These are phyloP conservation scores for Scheffersomyces cryptocercus DNA, from an alignment of 1,139 yeast species.

Conservation along the genomic window DNA sequence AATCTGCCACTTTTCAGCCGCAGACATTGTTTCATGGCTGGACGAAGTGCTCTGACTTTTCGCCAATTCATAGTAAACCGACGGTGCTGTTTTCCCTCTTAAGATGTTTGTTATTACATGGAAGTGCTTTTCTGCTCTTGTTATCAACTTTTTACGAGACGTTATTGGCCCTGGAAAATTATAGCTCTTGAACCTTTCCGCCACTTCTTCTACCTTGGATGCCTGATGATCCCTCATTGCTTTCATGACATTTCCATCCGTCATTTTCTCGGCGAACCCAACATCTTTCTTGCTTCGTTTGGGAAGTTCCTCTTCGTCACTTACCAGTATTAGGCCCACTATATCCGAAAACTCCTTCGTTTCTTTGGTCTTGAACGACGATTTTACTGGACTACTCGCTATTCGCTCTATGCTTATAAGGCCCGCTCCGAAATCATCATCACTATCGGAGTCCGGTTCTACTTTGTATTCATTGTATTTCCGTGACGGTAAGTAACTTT, in stretches of 20 bases:
- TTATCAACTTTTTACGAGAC: constrained; percentile 23
- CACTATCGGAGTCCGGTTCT: too few species aligned
- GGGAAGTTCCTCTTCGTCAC: constrained; percentile 3
- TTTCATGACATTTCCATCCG: constrained; percentile 10
- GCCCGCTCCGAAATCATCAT: too few species aligned
- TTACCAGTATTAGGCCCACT: constrained; percentile 3
- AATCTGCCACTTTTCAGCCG: constrained; percentile 46
- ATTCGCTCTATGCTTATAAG: too few species aligned
- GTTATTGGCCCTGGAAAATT: constrained; percentile 28
- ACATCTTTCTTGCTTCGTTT: constrained; percentile 1
- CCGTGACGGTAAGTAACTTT: too few species aligned
- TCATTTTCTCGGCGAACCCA: constrained; percentile 7
- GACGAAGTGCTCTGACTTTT: constrained; percentile 37
- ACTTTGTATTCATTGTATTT: too few species aligned
- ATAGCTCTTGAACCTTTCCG: constrained; percentile 20
- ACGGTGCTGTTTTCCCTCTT: constrained; percentile 37
- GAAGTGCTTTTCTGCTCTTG: constrained; percentile 30
- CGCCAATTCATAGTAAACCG: constrained; percentile 54
- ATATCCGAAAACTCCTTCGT: constrained; percentile 1
- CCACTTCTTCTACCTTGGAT: constrained; percentile 14
- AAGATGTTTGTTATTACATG: constrained; percentile 43
- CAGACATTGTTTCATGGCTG: constrained; percentile 44
- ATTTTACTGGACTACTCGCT: neutral
- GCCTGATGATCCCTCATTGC: constrained; percentile 14
- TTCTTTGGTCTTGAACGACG: neutral